Conservation (phyloP, 2,329 filamentous ascomycete genomes). For the Rhynchosporium secalis region DNA sequence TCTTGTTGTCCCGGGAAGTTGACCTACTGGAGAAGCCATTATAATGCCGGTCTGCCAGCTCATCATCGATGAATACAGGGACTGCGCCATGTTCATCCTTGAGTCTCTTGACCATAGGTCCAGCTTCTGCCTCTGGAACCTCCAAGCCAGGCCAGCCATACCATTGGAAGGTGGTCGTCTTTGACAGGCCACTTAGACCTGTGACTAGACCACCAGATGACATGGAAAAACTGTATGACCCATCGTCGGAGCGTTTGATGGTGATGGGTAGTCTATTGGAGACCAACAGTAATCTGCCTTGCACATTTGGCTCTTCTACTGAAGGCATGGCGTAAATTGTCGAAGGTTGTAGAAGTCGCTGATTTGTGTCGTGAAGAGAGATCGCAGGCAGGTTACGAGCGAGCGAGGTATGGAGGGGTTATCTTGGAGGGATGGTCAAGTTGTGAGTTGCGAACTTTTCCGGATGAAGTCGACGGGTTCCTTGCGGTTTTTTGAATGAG, state of each 20-base stretch:
- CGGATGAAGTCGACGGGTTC: conserved; percentile 12
- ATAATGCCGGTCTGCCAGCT: conserved; percentile 92
- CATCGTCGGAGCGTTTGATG: conserved; percentile 74
- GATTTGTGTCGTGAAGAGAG: not conserved
- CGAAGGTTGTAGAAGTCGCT: not conserved
- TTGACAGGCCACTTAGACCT: conserved; percentile 85
- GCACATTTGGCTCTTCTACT: conserved; percentile 30
- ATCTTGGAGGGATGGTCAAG: conserved; percentile 8
- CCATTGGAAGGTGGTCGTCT: conserved; percentile 95
- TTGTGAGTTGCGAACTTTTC: not conserved
- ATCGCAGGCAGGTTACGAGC: not conserved
- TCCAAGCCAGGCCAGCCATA: conserved; percentile 97
- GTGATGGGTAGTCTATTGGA: conserved; percentile 96
- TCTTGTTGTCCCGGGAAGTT: not conserved
- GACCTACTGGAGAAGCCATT: conserved; percentile 92
- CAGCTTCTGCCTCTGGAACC: conserved; percentile 80
- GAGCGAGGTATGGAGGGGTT: conserved; percentile 3
- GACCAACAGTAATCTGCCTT: conserved; percentile 69
- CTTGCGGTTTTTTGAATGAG: conserved; percentile 3
- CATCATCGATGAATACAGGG: conserved; percentile 90
- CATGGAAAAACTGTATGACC: conserved; percentile 91
- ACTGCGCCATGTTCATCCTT: conserved; percentile 87
- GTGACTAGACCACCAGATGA: conserved; percentile 95
- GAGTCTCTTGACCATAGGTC: conserved; percentile 71
- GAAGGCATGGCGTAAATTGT: conserved; percentile 32